Conservation (phyloP, 345 rosid species). For the Acer campestre region DNA sequence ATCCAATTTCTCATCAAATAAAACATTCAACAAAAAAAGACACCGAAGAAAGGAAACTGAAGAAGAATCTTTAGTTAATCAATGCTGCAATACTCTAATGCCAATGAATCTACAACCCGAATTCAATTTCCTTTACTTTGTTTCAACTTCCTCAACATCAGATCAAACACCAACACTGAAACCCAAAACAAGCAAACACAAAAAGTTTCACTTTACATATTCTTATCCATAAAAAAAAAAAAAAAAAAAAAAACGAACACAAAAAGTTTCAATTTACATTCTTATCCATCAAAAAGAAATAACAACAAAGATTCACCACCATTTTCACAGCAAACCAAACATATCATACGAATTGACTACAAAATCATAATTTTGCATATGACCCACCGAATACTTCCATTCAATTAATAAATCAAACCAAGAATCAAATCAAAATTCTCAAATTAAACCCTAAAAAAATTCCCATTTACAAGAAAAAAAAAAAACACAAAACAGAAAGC, state of each 20-base stretch:
- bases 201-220: neutral
- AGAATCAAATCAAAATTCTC: neutral
- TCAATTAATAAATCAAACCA: too few relatives aligned
- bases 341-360: neutral
- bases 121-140: neutral
- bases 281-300: neutral
- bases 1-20: neutral
- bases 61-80: neutral
- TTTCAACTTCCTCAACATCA: neutral
- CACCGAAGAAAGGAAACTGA: too few relatives aligned
- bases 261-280: neutral
- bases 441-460: neutral
- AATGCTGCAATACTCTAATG: neutral
- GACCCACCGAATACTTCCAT: too few relatives aligned
- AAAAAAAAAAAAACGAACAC: neutral
- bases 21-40: neutral
- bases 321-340: slow-evolving; percentile 6
- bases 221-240: neutral
- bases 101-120: neutral
- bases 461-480: too few relatives aligned
- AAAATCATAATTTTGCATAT: neutral
- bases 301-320: neutral
- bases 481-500: neutral
- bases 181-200: neutral
- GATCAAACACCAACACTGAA: neutral